Conservation (phyloP, 768 basidiomycete genomes). For the Leccinum uliginosum region DNA sequence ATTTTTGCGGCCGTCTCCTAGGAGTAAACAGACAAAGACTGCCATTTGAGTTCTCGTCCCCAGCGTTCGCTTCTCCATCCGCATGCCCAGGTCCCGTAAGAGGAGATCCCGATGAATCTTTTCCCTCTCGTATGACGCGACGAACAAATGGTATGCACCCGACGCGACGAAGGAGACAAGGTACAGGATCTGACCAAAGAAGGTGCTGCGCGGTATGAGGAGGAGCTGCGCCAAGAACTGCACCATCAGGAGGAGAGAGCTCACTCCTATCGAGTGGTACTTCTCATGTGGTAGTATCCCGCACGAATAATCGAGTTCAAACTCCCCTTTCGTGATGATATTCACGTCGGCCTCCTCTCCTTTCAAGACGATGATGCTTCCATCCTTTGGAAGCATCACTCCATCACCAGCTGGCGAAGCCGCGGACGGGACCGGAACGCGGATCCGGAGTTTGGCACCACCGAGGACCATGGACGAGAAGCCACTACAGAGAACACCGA, state of each 20-base stretch:
- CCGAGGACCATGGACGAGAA: constrained; percentile 27
- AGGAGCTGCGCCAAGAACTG: constrained; percentile 32
- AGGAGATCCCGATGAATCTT: constrained; percentile 19
- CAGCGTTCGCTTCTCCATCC: constrained; percentile 10
- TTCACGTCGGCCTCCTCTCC: constrained; percentile 28
- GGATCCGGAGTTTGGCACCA: constrained; percentile 22
- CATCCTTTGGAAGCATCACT: constrained; percentile 18
- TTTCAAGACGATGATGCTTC: constrained; percentile 23
- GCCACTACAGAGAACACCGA: constrained; percentile 30
- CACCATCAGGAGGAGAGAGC: constrained; percentile 23
- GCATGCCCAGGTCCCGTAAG: constrained; percentile 1
- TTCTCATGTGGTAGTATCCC: constrained; percentile 3
- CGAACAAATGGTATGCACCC: constrained; percentile 29
- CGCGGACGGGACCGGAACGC: constrained; percentile 20
- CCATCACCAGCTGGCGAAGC: constrained; percentile 30
- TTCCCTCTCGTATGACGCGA: constrained; percentile 31
- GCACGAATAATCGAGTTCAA: constrained; percentile 23
- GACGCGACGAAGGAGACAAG: constrained; percentile 28
- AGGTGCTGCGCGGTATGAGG: constrained; percentile 24
- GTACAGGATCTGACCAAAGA: constrained; percentile 33
- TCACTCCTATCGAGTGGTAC: constrained; percentile 16
- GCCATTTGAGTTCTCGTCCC: constrained; percentile 29
- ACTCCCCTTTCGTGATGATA: constrained; percentile 29
- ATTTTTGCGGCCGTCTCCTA: constrained; percentile 8
- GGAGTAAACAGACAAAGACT: constrained; percentile 22